Conservation (phyloP, 306 rosid genomes). For the Calophaca sinica region DNA sequence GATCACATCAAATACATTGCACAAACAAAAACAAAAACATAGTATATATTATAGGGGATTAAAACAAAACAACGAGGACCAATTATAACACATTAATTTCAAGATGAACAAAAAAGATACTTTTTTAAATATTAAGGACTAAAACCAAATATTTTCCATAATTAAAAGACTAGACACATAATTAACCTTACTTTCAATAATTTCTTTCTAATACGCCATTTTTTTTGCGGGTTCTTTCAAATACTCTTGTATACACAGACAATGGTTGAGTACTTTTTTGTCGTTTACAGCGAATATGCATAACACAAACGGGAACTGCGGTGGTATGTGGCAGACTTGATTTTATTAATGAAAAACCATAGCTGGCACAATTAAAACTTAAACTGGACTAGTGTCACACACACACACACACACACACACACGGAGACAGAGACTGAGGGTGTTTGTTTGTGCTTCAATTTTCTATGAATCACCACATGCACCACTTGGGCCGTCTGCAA, state of each 20-base stretch:
- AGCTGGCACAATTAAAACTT: slow-evolving; percentile 56
- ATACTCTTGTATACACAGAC: neutral
- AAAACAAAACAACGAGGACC: no score
- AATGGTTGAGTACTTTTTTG: slow-evolving; percentile 24
- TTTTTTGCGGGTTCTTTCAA: no score
- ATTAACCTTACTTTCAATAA: no score
- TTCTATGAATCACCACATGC: slow-evolving; percentile 81
- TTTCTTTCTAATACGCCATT: no score
- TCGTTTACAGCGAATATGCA: slow-evolving; percentile 44
- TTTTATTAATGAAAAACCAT: slow-evolving; percentile 34
- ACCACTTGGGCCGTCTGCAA: slow-evolving; percentile 56
- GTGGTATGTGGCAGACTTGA: slow-evolving; percentile 38
- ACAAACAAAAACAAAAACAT: no score
- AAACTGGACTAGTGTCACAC: slow-evolving; percentile 45
- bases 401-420: slow-evolving; percentile 31
- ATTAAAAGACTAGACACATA: no score
- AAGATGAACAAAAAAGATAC: no score
- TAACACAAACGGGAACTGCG: slow-evolving; percentile 43
- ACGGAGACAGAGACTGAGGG: slow-evolving; percentile 31
- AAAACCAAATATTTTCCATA: no score
- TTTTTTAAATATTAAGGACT: no score
- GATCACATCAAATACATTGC: no score
- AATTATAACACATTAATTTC: no score
- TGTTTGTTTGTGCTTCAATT: slow-evolving; percentile 53
- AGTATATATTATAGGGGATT: no score